Conservation (phyloP, 148 eudicot genomes). For the Rhododendron molle region DNA sequence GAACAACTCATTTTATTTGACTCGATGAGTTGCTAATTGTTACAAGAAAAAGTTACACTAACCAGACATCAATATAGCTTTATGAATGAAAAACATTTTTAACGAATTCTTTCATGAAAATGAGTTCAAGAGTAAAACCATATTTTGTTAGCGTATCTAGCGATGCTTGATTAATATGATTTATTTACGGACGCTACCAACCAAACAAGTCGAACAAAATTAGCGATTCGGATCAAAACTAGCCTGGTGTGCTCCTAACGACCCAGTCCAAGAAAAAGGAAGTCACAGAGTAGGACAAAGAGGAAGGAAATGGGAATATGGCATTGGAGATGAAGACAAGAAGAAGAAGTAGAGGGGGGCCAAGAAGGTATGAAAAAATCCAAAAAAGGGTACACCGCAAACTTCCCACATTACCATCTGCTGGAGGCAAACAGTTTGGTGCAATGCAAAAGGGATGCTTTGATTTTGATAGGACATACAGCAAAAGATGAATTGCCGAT, state of each 20-base stretch:
- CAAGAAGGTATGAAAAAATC: background rate
- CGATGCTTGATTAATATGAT: too few relatives aligned
- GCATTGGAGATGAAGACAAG: slow-evolving; percentile 7
- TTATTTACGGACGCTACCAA: too few relatives aligned
- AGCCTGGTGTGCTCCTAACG: too few relatives aligned
- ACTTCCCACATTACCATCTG: background rate
- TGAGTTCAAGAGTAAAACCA: too few relatives aligned
- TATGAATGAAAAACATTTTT: too few relatives aligned
- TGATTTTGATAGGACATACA: slow-evolving; percentile 12
- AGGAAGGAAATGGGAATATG: background rate
- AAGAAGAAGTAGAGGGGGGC: background rate
- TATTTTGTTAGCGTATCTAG: too few relatives aligned
- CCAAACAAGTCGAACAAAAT: background rate
- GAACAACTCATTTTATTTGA: too few relatives aligned
- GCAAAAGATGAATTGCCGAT: background rate
- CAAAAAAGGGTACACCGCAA: background rate
- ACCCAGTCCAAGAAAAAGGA: too few relatives aligned
- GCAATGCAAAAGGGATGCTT: background rate
- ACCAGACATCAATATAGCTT: too few relatives aligned
- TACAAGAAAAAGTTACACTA: too few relatives aligned
- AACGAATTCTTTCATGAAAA: too few relatives aligned
- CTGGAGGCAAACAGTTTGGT: background rate
- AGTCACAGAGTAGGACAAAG: background rate
- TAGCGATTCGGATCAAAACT: background rate
- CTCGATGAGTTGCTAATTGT: too few relatives aligned